Percentiles rank a stretch among this genome's conserved stretches.
Conservation (phyloP, 2,329 filamentous ascomycete genomes). For the Aspergillus sp. region DNA sequence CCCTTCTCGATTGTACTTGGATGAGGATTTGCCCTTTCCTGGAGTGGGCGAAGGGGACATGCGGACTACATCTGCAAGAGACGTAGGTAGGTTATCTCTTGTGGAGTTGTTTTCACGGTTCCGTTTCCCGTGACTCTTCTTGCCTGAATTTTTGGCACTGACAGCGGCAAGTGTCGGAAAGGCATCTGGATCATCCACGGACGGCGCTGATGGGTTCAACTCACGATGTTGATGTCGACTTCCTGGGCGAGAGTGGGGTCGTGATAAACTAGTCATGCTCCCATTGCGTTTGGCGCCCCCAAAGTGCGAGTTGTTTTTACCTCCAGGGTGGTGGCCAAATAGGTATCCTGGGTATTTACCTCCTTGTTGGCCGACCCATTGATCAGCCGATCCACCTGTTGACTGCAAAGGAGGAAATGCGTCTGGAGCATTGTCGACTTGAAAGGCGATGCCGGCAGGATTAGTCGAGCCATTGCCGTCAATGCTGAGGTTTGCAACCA, state of each 20-base stretch:
- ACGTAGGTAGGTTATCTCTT: slow-evolving; percentile 74
- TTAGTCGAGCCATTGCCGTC: slow-evolving; percentile 52
- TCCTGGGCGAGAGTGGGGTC: slow-evolving; percentile 78
- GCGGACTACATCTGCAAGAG: slow-evolving; percentile 90
- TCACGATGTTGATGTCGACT: slow-evolving; percentile 77
- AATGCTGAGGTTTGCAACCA: slow-evolving; percentile 79
- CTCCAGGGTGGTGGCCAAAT: slow-evolving; percentile 45
- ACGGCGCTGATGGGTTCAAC: slow-evolving; percentile 68
- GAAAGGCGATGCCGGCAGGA: slow-evolving; percentile 67
- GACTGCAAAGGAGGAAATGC: slow-evolving; percentile 79
- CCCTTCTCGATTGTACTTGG: slow-evolving; percentile 65
- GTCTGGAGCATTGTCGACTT: slow-evolving; percentile 76
- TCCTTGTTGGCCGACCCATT: slow-evolving; percentile 56
- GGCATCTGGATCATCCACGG: slow-evolving; percentile 91
- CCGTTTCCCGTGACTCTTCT: slow-evolving; percentile 92
- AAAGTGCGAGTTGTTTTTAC: slow-evolving; percentile 45
- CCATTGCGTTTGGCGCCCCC: slow-evolving; percentile 44
- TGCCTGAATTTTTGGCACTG: slow-evolving; percentile 69
- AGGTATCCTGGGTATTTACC: slow-evolving; percentile 51
- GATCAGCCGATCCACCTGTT: slow-evolving; percentile 62
- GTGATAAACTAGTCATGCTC: slow-evolving; percentile 61
- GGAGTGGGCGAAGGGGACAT: slow-evolving; percentile 88
- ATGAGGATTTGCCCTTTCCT: slow-evolving; percentile 55
- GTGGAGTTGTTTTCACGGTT: slow-evolving; percentile 55
- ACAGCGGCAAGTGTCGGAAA: slow-evolving; percentile 87